A percentile compares a stretch with the other conserved stretches of the same genome.
Conservation (phyloP, 768 basidiomycete species). For the Pleurotus giganteus region DNA sequence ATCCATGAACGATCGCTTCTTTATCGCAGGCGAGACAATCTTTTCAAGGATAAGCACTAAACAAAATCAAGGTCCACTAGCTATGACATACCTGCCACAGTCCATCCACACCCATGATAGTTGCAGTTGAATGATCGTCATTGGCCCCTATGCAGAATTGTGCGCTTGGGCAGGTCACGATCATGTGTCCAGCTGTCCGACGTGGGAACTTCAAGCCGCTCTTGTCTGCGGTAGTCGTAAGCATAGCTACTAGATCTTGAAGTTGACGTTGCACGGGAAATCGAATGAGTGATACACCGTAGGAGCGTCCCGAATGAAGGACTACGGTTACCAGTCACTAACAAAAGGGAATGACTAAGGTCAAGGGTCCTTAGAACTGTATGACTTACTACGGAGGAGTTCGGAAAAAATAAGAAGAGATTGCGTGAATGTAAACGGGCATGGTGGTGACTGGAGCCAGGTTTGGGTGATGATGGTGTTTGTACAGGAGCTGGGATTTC, state of each 20-base stretch:
- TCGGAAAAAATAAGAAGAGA: constrained; percentile 88
- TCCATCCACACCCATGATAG: constrained; percentile 15
- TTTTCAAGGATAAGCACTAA: constrained; percentile 8
- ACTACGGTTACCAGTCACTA: constrained; percentile 64
- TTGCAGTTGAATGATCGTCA: too few relatives aligned
- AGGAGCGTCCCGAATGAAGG: constrained; percentile 46
- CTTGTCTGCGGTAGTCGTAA: constrained; percentile 19
- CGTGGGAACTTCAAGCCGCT: too few relatives aligned
- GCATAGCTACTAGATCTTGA: not conserved
- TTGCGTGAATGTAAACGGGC: constrained; percentile 86
- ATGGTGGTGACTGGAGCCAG: constrained; percentile 39
- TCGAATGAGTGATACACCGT: not conserved
- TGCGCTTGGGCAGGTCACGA: too few relatives aligned
- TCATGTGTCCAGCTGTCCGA: too few relatives aligned
- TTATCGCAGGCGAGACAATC: constrained; percentile 31
- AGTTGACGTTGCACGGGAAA: not conserved
- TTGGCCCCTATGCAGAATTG: too few relatives aligned
- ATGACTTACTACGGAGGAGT: constrained; percentile 57
- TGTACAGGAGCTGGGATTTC: constrained; percentile 1
- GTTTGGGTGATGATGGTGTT: constrained; percentile 1
- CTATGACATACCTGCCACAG: constrained; percentile 14
- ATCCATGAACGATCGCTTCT: constrained; percentile 21
- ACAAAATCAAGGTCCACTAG: too few relatives aligned
- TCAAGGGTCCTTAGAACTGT: not conserved
- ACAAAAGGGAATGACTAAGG: not conserved